Evolutionary conservation across 2,329 filamentous ascomycete genomes (phyloP).

Genomic region (Dothideomycetes sp.): DNA sequence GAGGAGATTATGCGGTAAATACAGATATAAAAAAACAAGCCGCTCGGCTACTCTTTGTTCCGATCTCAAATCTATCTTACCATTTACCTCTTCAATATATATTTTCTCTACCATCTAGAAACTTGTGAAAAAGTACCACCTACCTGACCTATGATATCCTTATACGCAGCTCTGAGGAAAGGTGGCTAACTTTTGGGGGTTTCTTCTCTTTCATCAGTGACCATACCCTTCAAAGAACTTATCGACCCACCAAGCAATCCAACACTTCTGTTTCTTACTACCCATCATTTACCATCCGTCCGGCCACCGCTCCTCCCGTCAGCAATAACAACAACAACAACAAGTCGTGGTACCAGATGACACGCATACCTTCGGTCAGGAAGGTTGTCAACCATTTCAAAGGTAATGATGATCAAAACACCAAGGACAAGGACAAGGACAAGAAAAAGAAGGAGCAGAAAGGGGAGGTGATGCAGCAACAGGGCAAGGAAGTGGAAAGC

Average conservation of each 20-base stretch:
- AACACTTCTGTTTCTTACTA: slow-evolving; percentile 3
- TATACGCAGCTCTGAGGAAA: neutral
- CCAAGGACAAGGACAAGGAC: too few species aligned
- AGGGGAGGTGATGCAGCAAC: too few species aligned
- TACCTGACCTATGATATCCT: neutral
- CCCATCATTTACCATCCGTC: neutral
- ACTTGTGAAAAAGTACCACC: slow-evolving; percentile 15
- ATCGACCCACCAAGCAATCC: neutral
- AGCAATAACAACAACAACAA: neutral
- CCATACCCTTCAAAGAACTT: slow-evolving; percentile 1
- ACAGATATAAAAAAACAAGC: too few species aligned
- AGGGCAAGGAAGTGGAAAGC: too few species aligned
- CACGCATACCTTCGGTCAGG: too few species aligned
- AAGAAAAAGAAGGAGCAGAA: neutral
- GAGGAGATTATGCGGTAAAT: slow-evolving; percentile 77
- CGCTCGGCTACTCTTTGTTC: slow-evolving; percentile 1
- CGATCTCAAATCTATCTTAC: slow-evolving; percentile 7
- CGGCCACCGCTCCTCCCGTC: neutral
- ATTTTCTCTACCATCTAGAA: too few species aligned
- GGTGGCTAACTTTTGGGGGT: neutral
- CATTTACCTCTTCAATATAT: slow-evolving; percentile 12
- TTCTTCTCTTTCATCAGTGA: neutral
- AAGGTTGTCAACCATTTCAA: too few species aligned
- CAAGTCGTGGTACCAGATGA: too few species aligned
- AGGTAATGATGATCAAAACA: too few species aligned